Conservation (phyloP, 495 filamentous ascomycete species). For the Aspergillus steynii region DNA sequence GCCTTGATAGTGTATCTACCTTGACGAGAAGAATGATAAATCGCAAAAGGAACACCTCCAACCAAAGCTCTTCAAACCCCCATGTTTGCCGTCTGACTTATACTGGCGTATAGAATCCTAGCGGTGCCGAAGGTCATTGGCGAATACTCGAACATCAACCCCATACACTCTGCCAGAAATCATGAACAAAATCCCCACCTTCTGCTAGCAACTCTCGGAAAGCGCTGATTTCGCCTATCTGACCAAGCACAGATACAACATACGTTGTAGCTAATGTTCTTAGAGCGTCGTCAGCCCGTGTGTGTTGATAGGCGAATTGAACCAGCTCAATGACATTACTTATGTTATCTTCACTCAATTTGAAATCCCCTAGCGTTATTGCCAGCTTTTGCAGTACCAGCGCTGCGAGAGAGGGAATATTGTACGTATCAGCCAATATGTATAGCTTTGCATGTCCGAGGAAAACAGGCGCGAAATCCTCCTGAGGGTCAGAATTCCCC, state of each 20-base stretch:
- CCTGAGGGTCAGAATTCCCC: conserved; percentile 9
- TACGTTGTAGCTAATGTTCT: conserved; percentile 21
- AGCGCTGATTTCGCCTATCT: conserved; percentile 18
- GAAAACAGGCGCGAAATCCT: conserved; percentile 41
- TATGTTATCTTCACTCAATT: conserved; percentile 25
- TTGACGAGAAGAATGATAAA: too few species aligned
- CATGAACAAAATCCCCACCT: conserved; percentile 29
- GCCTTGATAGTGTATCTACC: too few species aligned
- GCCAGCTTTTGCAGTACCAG: conserved; percentile 37
- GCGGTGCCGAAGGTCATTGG: not conserved
- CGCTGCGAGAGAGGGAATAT: conserved; percentile 29
- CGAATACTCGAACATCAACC: not conserved
- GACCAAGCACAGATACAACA: conserved; percentile 24
- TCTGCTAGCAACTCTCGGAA: conserved; percentile 27
- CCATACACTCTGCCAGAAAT: conserved; percentile 27
- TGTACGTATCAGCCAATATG: conserved; percentile 38
- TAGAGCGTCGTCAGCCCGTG: conserved; percentile 12
- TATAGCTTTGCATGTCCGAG: conserved; percentile 41
- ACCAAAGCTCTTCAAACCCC: too few species aligned
- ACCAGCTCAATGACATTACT: conserved; percentile 33
- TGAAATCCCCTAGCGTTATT: conserved; percentile 31
- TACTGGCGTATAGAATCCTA: too few species aligned
- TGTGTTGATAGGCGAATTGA: conserved; percentile 35
- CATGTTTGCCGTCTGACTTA: too few species aligned
- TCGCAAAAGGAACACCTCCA: too few species aligned